Conservation (phyloP, 2,329 filamentous ascomycete genomes). For the Colletotrichum tamarilloi region DNA sequence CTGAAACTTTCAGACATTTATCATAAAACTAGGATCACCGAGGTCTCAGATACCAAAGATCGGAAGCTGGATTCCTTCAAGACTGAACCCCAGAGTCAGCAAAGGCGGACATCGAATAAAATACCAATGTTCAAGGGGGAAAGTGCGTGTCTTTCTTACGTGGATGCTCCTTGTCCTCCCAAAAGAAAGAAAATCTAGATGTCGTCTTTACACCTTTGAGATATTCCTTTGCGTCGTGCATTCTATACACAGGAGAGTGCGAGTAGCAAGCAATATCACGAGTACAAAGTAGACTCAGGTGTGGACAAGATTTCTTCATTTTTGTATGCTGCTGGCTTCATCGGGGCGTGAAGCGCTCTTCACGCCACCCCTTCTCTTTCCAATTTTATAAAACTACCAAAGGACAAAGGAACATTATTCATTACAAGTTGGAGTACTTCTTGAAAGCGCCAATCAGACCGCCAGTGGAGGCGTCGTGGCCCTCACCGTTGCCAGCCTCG, state of each 20-base stretch:
- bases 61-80: too few relatives aligned
- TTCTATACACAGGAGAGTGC: background rate
- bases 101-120: too few relatives aligned
- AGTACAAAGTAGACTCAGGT: background rate
- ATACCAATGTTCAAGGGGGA: background rate
- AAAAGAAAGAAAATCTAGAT: background rate
- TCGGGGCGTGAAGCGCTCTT: background rate
- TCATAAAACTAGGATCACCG: background rate
- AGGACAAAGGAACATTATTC: conserved; percentile 28
- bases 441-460: conserved; percentile 94
- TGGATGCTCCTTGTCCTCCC: too few relatives aligned
- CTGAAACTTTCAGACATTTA: background rate
- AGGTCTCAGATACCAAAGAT: background rate
- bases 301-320: background rate
- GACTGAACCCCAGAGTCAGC: too few relatives aligned
- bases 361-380: conserved; percentile 14
- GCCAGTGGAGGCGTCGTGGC: conserved; percentile 89
- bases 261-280: background rate
- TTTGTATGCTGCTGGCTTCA: conserved; percentile 2
- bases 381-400: conserved; percentile 17
- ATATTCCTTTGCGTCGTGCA: background rate
- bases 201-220: background rate
- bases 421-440: conserved; percentile 69
- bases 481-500: conserved; percentile 73
- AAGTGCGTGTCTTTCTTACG: background rate